Percentiles rank a stretch among this genome's conserved stretches.
Conservation (phyloP, 768 basidiomycete species). For the Russula virescens region DNA sequence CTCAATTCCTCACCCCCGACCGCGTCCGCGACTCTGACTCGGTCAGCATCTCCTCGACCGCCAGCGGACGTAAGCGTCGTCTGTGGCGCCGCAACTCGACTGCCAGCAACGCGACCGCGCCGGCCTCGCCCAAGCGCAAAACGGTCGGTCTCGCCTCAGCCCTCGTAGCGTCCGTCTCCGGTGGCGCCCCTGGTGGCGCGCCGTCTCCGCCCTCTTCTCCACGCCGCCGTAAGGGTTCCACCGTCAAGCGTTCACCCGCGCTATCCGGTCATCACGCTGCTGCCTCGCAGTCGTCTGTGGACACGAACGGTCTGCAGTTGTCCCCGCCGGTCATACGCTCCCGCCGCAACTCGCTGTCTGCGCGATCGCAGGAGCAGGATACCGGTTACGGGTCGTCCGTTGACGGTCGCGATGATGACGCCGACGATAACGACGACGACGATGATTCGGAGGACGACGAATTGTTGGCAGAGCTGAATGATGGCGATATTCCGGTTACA, state of each 20-base stretch:
- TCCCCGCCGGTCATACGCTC: slow-evolving; percentile 24
- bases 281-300: slow-evolving; percentile 22
- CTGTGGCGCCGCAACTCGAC: slow-evolving; percentile 16
- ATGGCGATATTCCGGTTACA: slow-evolving; percentile 84
- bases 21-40: slow-evolving; percentile 24
- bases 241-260: slow-evolving; percentile 13
- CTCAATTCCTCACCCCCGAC: slow-evolving; percentile 15
- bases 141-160: slow-evolving; percentile 61
- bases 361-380: slow-evolving; percentile 26
- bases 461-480: slow-evolving; percentile 38
- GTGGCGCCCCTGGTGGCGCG: slow-evolving; percentile 23
- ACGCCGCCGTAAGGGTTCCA: background rate
- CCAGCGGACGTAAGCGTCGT: slow-evolving; percentile 17
- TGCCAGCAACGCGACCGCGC: background rate
- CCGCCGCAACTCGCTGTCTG: slow-evolving; percentile 25
- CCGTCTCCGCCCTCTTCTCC: slow-evolving; percentile 6
- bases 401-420: slow-evolving; percentile 27
- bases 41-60: slow-evolving; percentile 21
- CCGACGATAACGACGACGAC: slow-evolving; percentile 22
- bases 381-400: slow-evolving; percentile 23
- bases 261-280: slow-evolving; percentile 14
- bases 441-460: slow-evolving; percentile 34
- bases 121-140: slow-evolving; percentile 30
- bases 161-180: slow-evolving; percentile 61
- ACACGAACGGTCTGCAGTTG: slow-evolving; percentile 11